Conservation (phyloP, 768 basidiomycete genomes). For the Sarcodon aspratus region DNA sequence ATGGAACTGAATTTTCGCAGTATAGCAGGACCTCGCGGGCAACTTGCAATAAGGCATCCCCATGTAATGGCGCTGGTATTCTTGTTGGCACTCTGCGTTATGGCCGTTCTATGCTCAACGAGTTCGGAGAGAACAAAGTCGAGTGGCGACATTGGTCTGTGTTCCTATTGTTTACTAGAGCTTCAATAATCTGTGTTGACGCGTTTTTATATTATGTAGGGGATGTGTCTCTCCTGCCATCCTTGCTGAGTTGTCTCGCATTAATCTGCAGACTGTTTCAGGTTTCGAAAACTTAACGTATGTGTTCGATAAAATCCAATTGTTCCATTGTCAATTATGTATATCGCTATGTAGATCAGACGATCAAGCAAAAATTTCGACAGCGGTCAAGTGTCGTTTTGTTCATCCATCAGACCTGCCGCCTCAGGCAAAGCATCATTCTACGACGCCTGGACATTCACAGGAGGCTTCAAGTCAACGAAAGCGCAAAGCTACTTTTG, state of each 20-base stretch:
- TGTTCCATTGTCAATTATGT: background rate
- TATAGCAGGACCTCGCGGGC: constrained; percentile 64
- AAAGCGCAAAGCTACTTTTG: constrained; percentile 32
- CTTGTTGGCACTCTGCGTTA: constrained; percentile 54
- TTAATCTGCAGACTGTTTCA: constrained; percentile 27
- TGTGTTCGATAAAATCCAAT: constrained; percentile 6
- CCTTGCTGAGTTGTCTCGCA: constrained; percentile 34
- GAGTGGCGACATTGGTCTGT: constrained; percentile 71
- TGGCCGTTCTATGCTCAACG: constrained; percentile 32
- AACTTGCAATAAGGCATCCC: constrained; percentile 52
- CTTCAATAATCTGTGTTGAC: background rate
- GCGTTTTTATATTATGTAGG: constrained; percentile 26
- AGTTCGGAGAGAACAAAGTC: constrained; percentile 45
- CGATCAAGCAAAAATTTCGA: constrained; percentile 53
- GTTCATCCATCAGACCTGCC: constrained; percentile 53
- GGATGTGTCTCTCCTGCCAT: constrained; percentile 59
- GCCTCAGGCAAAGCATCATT: constrained; percentile 21
- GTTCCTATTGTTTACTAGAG: constrained; percentile 3
- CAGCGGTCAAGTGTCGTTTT: constrained; percentile 40
- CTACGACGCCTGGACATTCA: constrained; percentile 2
- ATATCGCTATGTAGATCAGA: constrained; percentile 24
- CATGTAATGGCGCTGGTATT: constrained; percentile 45
- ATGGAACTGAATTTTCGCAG: constrained; percentile 21
- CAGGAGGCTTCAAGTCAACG: constrained; percentile 20
- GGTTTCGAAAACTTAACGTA: constrained; percentile 47